phyloP scores from a whole-genome alignment of 345 rosid species.

The Ceriops decandra region DNA sequence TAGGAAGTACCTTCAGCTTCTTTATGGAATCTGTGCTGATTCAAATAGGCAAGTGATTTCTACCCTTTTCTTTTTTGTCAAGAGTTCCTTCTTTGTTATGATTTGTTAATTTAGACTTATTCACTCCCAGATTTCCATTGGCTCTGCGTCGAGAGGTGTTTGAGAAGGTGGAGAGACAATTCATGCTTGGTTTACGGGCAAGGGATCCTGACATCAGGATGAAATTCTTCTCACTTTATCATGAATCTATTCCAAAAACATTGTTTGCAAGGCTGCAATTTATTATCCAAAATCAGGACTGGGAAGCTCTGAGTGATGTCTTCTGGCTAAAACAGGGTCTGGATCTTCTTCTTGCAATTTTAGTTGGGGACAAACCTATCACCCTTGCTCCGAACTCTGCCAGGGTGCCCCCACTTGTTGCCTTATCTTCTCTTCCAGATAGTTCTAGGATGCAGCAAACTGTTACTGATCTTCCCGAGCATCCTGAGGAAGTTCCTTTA shows the following conservation, averaged over 20 bases:
- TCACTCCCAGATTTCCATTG: constrained; percentile 53
- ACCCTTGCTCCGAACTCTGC: constrained; percentile 98
- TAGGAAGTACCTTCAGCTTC: constrained; percentile 85
- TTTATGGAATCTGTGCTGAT: constrained; percentile 84
- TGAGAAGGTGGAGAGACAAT: constrained; percentile 94
- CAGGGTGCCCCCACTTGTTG: constrained; percentile 62
- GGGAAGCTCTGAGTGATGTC: constrained; percentile 98
- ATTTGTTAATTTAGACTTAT: constrained; percentile 20
- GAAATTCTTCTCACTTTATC: constrained; percentile 81
- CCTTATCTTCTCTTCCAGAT: constrained; percentile 54
- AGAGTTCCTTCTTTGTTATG: constrained; percentile 7
- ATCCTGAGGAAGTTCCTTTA: constrained; percentile 63
- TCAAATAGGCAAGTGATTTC: constrained; percentile 58
- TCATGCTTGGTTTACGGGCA: constrained; percentile 94
- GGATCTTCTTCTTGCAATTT: constrained; percentile 88
- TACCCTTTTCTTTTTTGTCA: constrained; percentile 14
- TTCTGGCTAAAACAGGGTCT: constrained; percentile 99
- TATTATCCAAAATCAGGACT: constrained; percentile 85
- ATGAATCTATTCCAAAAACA: constrained; percentile 73
- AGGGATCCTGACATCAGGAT: constrained; percentile 86
- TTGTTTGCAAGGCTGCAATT: constrained; percentile 77
- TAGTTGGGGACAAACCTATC: constrained; percentile 83
- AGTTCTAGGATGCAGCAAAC: constrained; percentile 56
- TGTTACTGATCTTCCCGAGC: constrained; percentile 54
- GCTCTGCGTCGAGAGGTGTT: constrained; percentile 85